Evolutionary conservation across 495 filamentous ascomycete species (phyloP), one percentile per base, ranked within the genome.

Genomic region (Penicillium nucicola): DNA sequence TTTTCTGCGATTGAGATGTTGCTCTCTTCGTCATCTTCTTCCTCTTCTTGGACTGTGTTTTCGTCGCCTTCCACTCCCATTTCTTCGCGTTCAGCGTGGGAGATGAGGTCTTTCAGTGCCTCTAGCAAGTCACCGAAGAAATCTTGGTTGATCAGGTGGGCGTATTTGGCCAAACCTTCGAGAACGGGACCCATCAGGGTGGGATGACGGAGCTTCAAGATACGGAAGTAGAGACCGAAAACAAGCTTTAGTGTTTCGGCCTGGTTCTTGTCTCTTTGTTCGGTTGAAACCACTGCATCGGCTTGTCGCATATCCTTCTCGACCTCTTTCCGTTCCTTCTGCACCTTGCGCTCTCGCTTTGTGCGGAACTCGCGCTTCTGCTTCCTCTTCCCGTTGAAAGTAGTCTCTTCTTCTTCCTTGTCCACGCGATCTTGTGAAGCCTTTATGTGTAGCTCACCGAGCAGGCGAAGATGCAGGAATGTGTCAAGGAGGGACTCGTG

Each of bases 121-220:
- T 97, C 95, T 15, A 98, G 83, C 31, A 98, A 74, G 66, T 97
- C 93, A 17, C 93, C 93, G 65, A 98, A 98, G 76, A 97, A 96
- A 62, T 97, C 86, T 61, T 97, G 87, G 72, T 98, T 98, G 75
- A 98, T 97, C 14, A 98, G 76, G 64, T 96, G 93, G 14, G 91
- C 84, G 67, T 96, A 97, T 65, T 84, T 85, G 41, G 92, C 92
- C 22, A 98, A 74, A 41, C 93, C 93, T 67, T 98, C 90, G 4
- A 93, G 76, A 0, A 96, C 92, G 28, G 91, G 90, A 6, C 92
- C 93, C 90, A 97, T 97, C 10, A 98, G 80, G 14, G 81, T 80
- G 8, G 83, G 81, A 48, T 69, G 65, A 23, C 89, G 83, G 41
- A 83, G 76, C 71, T 97, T 97, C 17, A 98, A 71, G 41, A 97